Percentiles rank a stretch among this genome's conserved stretches.
Conservation (phyloP, 2,329 filamentous ascomycete species). For the Hypomyces rosellus region DNA sequence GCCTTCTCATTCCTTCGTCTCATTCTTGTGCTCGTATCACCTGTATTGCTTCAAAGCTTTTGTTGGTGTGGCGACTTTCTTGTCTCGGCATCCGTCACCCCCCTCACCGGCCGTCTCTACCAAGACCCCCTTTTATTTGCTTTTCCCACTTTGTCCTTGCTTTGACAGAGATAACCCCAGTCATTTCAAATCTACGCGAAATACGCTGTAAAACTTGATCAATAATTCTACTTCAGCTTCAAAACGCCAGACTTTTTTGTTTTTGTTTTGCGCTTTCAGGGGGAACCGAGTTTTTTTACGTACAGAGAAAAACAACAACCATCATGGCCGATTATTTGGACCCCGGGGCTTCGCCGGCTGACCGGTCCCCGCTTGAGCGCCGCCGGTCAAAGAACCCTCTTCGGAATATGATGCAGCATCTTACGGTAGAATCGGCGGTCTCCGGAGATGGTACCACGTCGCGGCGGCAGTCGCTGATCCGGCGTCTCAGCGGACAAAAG, state of each 20-base stretch:
- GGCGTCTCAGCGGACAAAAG: slow-evolving; percentile 29
- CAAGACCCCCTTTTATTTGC: no score
- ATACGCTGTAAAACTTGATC: no score
- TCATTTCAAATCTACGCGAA: no score
- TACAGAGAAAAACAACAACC: neutral
- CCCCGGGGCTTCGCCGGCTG: slow-evolving; percentile 17
- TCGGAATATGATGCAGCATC: slow-evolving; percentile 32
- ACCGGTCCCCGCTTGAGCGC: slow-evolving; percentile 20
- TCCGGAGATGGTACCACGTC: slow-evolving; percentile 22
- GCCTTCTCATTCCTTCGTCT: no score
- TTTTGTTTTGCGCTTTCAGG: no score
- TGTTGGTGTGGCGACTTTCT: no score
- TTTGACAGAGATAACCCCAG: no score
- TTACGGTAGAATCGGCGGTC: slow-evolving; percentile 25
- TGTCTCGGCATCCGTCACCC: no score
- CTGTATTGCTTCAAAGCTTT: no score
- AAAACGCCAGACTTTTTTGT: neutral
- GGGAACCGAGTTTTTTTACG: neutral
- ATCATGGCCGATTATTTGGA: slow-evolving; percentile 26
- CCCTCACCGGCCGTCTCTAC: no score
- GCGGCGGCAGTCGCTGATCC: slow-evolving; percentile 28
- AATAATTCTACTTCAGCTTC: neutral
- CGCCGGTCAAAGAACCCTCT: slow-evolving; percentile 30
- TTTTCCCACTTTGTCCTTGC: no score
- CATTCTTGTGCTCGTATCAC: no score